Evolutionary conservation across 495 filamentous ascomycete species (phyloP).

Genomic region (Aspergillus bertholletiae): DNA sequence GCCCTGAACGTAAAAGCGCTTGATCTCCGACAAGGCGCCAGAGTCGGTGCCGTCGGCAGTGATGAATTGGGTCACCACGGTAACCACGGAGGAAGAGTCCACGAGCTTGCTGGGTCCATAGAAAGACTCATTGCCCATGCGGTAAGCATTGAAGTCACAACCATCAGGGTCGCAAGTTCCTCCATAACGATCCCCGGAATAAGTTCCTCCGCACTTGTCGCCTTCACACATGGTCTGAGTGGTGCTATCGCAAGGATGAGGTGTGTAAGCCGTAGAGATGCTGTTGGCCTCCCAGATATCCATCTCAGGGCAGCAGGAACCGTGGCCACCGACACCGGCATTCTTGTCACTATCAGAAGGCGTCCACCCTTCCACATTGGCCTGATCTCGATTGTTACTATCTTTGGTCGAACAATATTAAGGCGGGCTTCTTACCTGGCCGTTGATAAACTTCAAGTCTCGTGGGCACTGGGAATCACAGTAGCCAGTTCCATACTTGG

Average conservation of each 20-base stretch:
- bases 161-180: constrained; percentile 68
- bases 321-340: constrained; percentile 52
- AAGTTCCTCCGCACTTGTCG: constrained; percentile 49
- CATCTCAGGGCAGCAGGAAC: constrained; percentile 69
- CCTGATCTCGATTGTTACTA: constrained; percentile 21
- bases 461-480: constrained; percentile 67
- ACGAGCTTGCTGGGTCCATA: constrained; percentile 56
- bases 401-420: neutral
- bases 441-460: constrained; percentile 64
- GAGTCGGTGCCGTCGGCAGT: constrained; percentile 47
- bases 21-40: constrained; percentile 56
- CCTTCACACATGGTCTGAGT: constrained; percentile 56
- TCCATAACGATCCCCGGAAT: constrained; percentile 32
- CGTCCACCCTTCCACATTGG: constrained; percentile 56
- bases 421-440: constrained; percentile 25
- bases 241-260: constrained; percentile 57
- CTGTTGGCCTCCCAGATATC: constrained; percentile 70
- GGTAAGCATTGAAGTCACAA: constrained; percentile 75
- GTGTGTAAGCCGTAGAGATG: constrained; percentile 51
- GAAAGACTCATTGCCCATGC: constrained; percentile 57
- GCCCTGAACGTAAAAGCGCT: constrained; percentile 67
- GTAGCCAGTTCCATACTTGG: constrained; percentile 66
- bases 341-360: constrained; percentile 52
- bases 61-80: constrained; percentile 67
- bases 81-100: constrained; percentile 59